Conservation (phyloP, 352 stramenopile species). For the Phytophthora megakarya region DNA sequence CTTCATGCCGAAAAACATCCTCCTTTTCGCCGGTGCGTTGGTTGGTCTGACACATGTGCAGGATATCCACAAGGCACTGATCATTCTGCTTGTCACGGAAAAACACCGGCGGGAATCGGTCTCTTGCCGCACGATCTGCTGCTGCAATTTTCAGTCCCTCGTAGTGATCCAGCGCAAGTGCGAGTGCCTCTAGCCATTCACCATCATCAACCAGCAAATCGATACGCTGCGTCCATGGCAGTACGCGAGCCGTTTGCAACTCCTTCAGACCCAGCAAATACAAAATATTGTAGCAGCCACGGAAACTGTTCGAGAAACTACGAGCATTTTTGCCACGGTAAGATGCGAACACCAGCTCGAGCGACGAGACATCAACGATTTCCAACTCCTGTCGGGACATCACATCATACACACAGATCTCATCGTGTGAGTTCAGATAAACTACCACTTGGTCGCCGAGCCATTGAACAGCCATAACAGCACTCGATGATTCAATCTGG, state of each 20-base stretch:
- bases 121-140: slow-evolving; percentile 76
- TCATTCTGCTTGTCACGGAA: slow-evolving; percentile 90
- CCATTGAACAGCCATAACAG: slow-evolving; percentile 95
- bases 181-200: slow-evolving; percentile 97
- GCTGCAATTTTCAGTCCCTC: slow-evolving; percentile 90
- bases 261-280: slow-evolving; percentile 94
- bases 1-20: slow-evolving; percentile 85
- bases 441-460: slow-evolving; percentile 95
- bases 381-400: slow-evolving; percentile 96
- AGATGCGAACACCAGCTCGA: slow-evolving; percentile 94
- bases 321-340: slow-evolving; percentile 85
- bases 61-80: slow-evolving; percentile 87
- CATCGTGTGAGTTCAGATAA: slow-evolving; percentile 94
- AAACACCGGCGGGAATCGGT: slow-evolving; percentile 88
- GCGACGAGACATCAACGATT: slow-evolving; percentile 92
- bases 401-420: slow-evolving; percentile 97
- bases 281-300: slow-evolving; percentile 92
- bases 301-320: slow-evolving; percentile 90
- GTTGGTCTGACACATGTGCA: slow-evolving; percentile 92
- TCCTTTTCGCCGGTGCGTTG: slow-evolving; percentile 88
- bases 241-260: slow-evolving; percentile 89
- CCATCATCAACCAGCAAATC: slow-evolving; percentile 94
- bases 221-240: slow-evolving; percentile 94
- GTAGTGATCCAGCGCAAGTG: slow-evolving; percentile 95
- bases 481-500: slow-evolving; percentile 89